Conservation (phyloP, 768 basidiomycete species). For the Tricholomella constricta region DNA sequence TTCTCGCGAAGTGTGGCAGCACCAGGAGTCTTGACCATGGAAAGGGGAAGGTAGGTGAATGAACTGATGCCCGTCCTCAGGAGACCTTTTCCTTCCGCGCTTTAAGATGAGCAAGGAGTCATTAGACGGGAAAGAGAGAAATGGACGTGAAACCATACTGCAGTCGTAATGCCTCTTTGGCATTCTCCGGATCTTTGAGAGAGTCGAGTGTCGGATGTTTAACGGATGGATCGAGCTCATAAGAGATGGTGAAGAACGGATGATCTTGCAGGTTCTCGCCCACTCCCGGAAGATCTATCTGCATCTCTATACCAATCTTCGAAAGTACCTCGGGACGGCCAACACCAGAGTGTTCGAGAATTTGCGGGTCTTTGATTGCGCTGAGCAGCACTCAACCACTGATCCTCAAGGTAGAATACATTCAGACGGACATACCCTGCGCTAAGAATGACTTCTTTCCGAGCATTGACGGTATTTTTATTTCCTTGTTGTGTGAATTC, state of each 20-base stretch:
- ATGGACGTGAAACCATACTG: slow-evolving; percentile 3
- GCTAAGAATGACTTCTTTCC: slow-evolving; percentile 53
- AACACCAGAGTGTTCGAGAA: slow-evolving; percentile 23
- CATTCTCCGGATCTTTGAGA: slow-evolving; percentile 4
- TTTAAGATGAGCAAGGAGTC: neutral
- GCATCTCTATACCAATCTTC: slow-evolving; percentile 13
- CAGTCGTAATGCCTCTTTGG: slow-evolving; percentile 1
- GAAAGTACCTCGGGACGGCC: slow-evolving; percentile 8
- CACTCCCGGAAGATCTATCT: slow-evolving; percentile 17
- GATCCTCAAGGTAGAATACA: neutral
- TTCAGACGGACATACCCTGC: slow-evolving; percentile 38
- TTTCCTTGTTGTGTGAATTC: slow-evolving; percentile 38
- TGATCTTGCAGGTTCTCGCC: slow-evolving; percentile 25
- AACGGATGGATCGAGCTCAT: slow-evolving; percentile 10
- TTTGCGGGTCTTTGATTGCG: slow-evolving; percentile 18
- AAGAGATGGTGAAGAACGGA: neutral
- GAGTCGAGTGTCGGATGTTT: slow-evolving; percentile 9
- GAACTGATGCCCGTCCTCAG: slow-evolving; percentile 26
- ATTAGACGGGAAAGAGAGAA: neutral
- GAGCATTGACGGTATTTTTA: slow-evolving; percentile 37
- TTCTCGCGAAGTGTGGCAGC: slow-evolving; percentile 19
- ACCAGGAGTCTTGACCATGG: slow-evolving; percentile 16
- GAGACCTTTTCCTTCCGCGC: slow-evolving; percentile 26
- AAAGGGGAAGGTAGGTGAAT: slow-evolving; percentile 31
- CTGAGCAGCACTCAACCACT: neutral